Evolutionary conservation across 306 rosid genomes (phyloP).

Genomic region (Hylodesmum podocarpum): DNA sequence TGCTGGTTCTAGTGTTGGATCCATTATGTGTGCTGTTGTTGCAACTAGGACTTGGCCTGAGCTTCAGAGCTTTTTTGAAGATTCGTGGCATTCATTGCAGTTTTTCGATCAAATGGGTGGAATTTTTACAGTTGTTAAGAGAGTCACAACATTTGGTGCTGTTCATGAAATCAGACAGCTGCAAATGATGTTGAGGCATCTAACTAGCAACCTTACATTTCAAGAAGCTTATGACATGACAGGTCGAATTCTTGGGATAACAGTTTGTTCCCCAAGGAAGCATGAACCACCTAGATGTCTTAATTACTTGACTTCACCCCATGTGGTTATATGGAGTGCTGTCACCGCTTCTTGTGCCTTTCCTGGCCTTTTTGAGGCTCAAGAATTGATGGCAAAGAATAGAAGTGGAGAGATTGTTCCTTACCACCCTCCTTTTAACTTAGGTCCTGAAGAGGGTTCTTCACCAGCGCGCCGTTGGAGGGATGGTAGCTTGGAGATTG

Average conservation of each 20-base stretch:
- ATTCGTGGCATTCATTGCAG: slow-evolving; percentile 85
- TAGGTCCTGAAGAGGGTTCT: slow-evolving; percentile 87
- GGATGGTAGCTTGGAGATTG: slow-evolving; percentile 98
- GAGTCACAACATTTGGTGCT: slow-evolving; percentile 83
- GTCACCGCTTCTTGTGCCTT: slow-evolving; percentile 99
- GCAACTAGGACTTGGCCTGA: slow-evolving; percentile 99
- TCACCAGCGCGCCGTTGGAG: slow-evolving; percentile 84
- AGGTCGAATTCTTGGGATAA: slow-evolving; percentile 92
- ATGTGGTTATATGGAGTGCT: slow-evolving; percentile 98
- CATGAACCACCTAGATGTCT: slow-evolving; percentile 99
- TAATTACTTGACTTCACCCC: slow-evolving; percentile 96
- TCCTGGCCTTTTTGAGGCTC: slow-evolving; percentile 99
- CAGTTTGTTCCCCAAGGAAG: slow-evolving; percentile 96
- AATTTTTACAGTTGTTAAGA: slow-evolving; percentile 80
- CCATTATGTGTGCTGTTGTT: slow-evolving; percentile 90
- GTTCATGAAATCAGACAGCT: slow-evolving; percentile 92
- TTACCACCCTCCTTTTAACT: slow-evolving; percentile 90
- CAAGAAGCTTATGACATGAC: slow-evolving; percentile 99
- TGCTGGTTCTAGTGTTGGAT: slow-evolving; percentile 98
- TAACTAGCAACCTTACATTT: slow-evolving; percentile 91
- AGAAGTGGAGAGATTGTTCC: slow-evolving; percentile 94
- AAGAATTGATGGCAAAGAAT: slow-evolving; percentile 98
- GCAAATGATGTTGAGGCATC: slow-evolving; percentile 86
- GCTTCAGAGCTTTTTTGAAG: slow-evolving; percentile 89
- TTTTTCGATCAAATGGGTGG: slow-evolving; percentile 94